These are phyloP conservation scores for Moricandia arvensis DNA, from an alignment of 345 rosid species.

Conservation along the genomic window DNA sequence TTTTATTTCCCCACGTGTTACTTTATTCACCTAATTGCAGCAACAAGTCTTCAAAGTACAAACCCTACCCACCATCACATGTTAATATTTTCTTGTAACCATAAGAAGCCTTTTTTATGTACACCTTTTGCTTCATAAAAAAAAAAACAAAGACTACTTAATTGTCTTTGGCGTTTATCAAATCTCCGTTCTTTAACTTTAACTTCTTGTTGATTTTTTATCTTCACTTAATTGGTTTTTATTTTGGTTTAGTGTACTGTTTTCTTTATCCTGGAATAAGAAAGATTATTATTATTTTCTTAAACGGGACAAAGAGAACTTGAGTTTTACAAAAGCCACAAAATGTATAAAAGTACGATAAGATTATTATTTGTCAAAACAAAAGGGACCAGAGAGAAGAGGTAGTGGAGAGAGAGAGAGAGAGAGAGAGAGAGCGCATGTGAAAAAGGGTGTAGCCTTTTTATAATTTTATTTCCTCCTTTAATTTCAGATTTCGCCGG, in stretches of 20 bases:
- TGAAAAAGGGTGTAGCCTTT: slow-evolving; percentile 13
- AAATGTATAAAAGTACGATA: neutral
- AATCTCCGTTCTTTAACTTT: too few relatives aligned
- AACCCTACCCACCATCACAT: slow-evolving; percentile 11
- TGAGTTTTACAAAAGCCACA: slow-evolving; percentile 1
- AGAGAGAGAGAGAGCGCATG: neutral
- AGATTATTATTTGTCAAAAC: neutral
- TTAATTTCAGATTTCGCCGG: slow-evolving; percentile 26
- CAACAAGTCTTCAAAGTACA: slow-evolving; percentile 17
- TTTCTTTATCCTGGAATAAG: too few relatives aligned
- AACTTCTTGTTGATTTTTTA: too few relatives aligned
- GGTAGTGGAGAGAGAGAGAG: neutral
- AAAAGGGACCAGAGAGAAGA: neutral
- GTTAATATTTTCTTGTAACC: neutral
- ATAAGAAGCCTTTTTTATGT: neutral
- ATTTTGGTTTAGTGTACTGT: too few relatives aligned
- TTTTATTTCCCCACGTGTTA: slow-evolving; percentile 2
- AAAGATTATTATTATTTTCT: too few relatives aligned
- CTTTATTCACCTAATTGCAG: slow-evolving; percentile 20
- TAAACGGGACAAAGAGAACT: neutral
- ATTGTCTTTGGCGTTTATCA: neutral
- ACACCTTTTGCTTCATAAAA: neutral
- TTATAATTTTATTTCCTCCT: neutral
- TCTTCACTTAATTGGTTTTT: too few relatives aligned
- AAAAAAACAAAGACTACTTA: neutral